phyloP scores from a whole-genome alignment of 2,329 filamentous ascomycete species.

The Cercospora sojina region DNA sequence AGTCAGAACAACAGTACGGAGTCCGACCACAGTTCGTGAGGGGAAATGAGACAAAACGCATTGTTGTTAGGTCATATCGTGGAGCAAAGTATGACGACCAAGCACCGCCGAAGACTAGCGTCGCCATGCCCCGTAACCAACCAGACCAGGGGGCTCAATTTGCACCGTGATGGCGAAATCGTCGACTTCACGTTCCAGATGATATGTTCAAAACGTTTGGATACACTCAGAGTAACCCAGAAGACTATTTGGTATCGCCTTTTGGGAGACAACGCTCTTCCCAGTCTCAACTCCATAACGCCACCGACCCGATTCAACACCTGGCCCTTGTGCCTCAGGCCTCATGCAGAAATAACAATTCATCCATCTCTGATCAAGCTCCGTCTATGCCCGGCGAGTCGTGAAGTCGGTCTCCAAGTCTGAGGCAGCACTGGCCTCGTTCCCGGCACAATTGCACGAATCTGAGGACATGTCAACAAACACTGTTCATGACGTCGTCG shows the following conservation, averaged over 20 bases:
- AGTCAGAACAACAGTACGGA: background rate
- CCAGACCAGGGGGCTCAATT: background rate
- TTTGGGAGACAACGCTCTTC: background rate
- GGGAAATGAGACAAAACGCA: background rate
- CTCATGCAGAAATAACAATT: background rate
- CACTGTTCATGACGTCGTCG: background rate
- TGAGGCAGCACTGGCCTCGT: slow-evolving; percentile 12
- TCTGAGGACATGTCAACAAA: slow-evolving; percentile 2
- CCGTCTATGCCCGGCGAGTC: slow-evolving; percentile 12
- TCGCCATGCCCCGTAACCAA: background rate
- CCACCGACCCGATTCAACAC: background rate
- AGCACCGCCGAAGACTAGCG: background rate
- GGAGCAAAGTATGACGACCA: background rate
- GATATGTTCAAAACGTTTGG: background rate
- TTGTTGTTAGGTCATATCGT: background rate
- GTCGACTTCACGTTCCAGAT: background rate
- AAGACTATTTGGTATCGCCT: background rate
- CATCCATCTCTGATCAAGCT: background rate
- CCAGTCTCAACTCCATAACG: background rate
- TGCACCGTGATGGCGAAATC: background rate
- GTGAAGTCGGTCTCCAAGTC: slow-evolving; percentile 26
- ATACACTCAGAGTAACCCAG: background rate
- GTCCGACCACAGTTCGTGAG: background rate
- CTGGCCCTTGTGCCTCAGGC: background rate
- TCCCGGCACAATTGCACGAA: slow-evolving; percentile 21